Percentiles rank a stretch among this genome's conserved stretches.
phyloP scores from a whole-genome alignment of 2,329 filamentous ascomycete genomes.

The Verticillium tricorpus region DNA sequence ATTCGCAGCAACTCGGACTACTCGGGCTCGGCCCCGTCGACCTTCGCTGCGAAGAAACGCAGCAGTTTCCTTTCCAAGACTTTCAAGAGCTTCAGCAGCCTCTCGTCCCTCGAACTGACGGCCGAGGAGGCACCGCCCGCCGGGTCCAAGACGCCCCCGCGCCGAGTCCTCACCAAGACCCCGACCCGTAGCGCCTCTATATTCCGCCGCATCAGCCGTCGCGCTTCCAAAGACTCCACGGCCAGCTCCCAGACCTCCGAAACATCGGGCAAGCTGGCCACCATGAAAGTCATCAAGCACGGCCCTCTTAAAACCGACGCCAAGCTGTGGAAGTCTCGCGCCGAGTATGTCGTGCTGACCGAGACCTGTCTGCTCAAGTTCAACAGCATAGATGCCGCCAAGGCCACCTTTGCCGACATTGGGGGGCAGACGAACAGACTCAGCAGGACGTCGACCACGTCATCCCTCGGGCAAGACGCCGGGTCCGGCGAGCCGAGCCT shows the following conservation, averaged over 20 bases:
- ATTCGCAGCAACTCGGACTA: not conserved
- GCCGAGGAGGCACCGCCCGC: slow-evolving; percentile 4
- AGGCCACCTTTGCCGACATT: slow-evolving; percentile 42
- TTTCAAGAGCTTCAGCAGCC: slow-evolving; percentile 14
- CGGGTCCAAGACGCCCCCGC: slow-evolving; percentile 3
- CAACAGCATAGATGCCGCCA: slow-evolving; percentile 40
- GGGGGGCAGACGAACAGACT: slow-evolving; percentile 14
- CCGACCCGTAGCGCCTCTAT: slow-evolving; percentile 25
- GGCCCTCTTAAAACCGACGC: slow-evolving; percentile 45
- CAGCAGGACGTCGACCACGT: slow-evolving; percentile 19
- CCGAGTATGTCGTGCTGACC: slow-evolving; percentile 49
- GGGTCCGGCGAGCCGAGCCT: slow-evolving; percentile 33
- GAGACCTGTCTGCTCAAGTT: slow-evolving; percentile 47
- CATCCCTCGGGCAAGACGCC: slow-evolving; percentile 20
- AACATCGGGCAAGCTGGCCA: slow-evolving; percentile 2
- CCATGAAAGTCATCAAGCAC: slow-evolving; percentile 37
- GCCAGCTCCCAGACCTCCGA: slow-evolving; percentile 18
- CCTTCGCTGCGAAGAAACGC: slow-evolving; percentile 8
- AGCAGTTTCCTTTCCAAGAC: slow-evolving; percentile 13
- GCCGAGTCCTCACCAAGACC: slow-evolving; percentile 28
- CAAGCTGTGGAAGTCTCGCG: slow-evolving; percentile 42
- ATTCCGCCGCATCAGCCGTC: slow-evolving; percentile 35
- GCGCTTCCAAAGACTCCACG: slow-evolving; percentile 32
- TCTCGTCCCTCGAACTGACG: slow-evolving; percentile 10
- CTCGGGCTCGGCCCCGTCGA: slow-evolving; percentile 4